Base-by-base conservation (phyloP, 805 yeast genomes). In the Starmerella vaccinii region DNA sequence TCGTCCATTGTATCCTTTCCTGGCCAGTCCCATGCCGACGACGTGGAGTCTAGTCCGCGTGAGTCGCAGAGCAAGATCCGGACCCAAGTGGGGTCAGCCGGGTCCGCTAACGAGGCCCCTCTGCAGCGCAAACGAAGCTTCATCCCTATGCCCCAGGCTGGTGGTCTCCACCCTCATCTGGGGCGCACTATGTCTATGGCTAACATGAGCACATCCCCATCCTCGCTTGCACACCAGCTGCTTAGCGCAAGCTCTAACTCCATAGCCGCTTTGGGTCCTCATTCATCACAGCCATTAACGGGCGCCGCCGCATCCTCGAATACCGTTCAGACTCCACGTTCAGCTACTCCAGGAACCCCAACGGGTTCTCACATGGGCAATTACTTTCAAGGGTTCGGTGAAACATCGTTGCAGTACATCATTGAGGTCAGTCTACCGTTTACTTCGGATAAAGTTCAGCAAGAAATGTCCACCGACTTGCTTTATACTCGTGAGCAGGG, bases 391-490 rank as follows among this genome's bases (percentile, higher is more conserved):
- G 30, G 30, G 21, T 15, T 38, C 12, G 45, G 45, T 4, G 45
- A 41, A 3, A 2, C 19, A 6, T 16, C 6, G 5, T 23, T 27
- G 13, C 45, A 50, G 29, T 47, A 23, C 18, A 29, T 71, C 49
- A 57, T 64, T 0, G 71, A 69, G 2, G 73, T 81, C 52, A 76
- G 71, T 22, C 68, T 72, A 21, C 64, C 82, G 24, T 70, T 81
- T 2, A 49, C 21, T 5, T 19, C 38, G 9, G 38, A 43, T 21
- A 29, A 15, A 12, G 16, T 13, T 6, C 35, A 21, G 9, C 38
- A 30, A 19, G 27, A 29, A 4, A 21, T 43, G 18, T 43, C 46
- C 6, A 16, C 27, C 10, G 38, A 22, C 21, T 22, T 43, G 21
- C 29, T 32, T 6, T 43, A 30, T 15, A 18, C 35, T 19, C 35